These are phyloP conservation scores for Hypericum perforatum DNA, from an alignment of 345 rosid species.

Conservation along the genomic window DNA sequence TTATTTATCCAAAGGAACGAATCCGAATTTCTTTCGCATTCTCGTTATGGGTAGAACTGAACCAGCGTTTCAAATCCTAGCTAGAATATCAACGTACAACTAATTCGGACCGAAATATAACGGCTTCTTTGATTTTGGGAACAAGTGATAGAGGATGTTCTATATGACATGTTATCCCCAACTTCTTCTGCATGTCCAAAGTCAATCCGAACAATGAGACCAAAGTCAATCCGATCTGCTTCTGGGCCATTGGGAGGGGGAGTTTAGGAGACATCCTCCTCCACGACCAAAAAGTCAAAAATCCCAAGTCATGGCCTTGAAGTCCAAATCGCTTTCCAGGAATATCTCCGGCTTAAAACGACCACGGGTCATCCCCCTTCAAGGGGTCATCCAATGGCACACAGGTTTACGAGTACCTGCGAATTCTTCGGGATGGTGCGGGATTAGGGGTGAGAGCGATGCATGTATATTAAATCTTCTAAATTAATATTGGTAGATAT, in stretches of 20 bases:
- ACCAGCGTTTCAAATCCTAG: no score
- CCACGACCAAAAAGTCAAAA: neutral
- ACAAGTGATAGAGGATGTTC: neutral
- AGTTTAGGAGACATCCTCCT: neutral
- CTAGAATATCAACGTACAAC: no score
- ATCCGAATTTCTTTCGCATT: no score
- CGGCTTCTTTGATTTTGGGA: no score
- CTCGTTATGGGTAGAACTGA: no score
- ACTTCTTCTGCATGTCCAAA: neutral
- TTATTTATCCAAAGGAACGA: no score
- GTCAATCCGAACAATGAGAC: constrained; percentile 1
- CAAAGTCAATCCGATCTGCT: neutral
- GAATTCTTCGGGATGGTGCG: constrained; percentile 1
- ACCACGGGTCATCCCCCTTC: neutral
- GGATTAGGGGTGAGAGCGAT: neutral
- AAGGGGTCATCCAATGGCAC: constrained; percentile 5
- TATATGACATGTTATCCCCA: neutral
- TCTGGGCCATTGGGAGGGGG: neutral
- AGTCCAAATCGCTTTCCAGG: neutral
- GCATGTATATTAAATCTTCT: no score
- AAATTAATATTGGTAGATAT: no score
- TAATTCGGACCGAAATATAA: no score
- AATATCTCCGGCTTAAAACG: constrained; percentile 2
- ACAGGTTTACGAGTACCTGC: neutral
- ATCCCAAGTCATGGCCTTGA: neutral